Percentiles rank a stretch among this genome's conserved stretches.
phyloP scores from a whole-genome alignment of 352 stramenopile species.

The Phytophthora kernoviae region DNA sequence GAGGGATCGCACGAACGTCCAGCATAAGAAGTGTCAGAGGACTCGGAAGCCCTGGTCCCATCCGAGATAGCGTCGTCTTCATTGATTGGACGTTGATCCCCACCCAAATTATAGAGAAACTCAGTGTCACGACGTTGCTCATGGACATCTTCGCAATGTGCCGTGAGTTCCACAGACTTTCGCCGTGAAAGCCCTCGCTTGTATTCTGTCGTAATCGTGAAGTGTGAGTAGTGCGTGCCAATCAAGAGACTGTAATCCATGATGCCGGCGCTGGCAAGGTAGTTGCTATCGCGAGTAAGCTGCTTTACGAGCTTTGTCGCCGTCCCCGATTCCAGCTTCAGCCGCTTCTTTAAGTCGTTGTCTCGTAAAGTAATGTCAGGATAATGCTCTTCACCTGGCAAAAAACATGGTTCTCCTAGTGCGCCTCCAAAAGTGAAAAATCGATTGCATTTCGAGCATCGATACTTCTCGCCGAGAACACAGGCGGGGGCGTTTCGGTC shows the following conservation, averaged over 20 bases:
- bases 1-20: constrained; percentile 20
- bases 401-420: constrained; percentile 48
- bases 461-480: constrained; percentile 76
- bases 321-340: constrained; percentile 65
- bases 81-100: constrained; percentile 26
- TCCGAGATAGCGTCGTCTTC: constrained; percentile 31
- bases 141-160: constrained; percentile 27
- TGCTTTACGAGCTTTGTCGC: constrained; percentile 75
- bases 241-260: constrained; percentile 93
- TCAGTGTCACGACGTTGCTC: constrained; percentile 34
- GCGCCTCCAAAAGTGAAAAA: constrained; percentile 80
- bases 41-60: constrained; percentile 30
- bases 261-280: constrained; percentile 82
- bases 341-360: constrained; percentile 86
- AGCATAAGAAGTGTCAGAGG: constrained; percentile 24
- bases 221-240: constrained; percentile 85
- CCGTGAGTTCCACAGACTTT: constrained; percentile 38
- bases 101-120: constrained; percentile 46
- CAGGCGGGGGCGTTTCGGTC: constrained; percentile 83
- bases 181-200: constrained; percentile 32
- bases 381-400: constrained; percentile 75
- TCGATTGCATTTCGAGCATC: constrained; percentile 85
- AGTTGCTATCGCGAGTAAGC: constrained; percentile 84
- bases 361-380: constrained; percentile 83
- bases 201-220: constrained; percentile 63